Evolutionary conservation across 2,329 filamentous ascomycete genomes (phyloP).

Genomic region (Claviceps purpurea): DNA sequence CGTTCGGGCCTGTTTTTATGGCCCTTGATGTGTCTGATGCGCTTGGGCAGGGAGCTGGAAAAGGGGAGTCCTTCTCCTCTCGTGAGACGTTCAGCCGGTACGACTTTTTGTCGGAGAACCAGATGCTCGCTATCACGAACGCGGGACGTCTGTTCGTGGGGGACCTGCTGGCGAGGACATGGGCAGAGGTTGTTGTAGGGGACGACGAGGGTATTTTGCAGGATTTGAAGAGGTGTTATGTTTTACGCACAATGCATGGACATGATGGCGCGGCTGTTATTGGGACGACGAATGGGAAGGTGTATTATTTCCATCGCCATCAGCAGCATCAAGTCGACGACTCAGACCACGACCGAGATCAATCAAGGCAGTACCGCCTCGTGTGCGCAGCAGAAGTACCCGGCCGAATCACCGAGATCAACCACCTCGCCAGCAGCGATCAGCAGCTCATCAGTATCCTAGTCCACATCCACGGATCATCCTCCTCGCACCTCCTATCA

Average conservation of each 20-base stretch:
- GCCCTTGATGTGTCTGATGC: slow-evolving; percentile 22
- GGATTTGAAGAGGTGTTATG: slow-evolving; percentile 33
- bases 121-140: slow-evolving; percentile 44
- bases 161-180: slow-evolving; percentile 20
- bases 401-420: slow-evolving; percentile 39
- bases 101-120: slow-evolving; percentile 41
- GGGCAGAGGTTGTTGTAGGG: slow-evolving; percentile 27
- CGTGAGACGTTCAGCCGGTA: slow-evolving; percentile 45
- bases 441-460: slow-evolving; percentile 21
- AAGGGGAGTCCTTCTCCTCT: slow-evolving; percentile 6
- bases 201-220: slow-evolving; percentile 15
- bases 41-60: slow-evolving; percentile 6
- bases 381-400: slow-evolving; percentile 24
- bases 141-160: slow-evolving; percentile 45
- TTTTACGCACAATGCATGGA: slow-evolving; percentile 26
- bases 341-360: not conserved
- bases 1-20: slow-evolving; percentile 5
- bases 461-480: slow-evolving; percentile 32
- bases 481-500: slow-evolving; percentile 29
- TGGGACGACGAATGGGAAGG: slow-evolving; percentile 33
- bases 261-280: slow-evolving; percentile 29
- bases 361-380: slow-evolving; percentile 7
- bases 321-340: too few relatives aligned
- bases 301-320: slow-evolving; percentile 29
- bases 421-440: slow-evolving; percentile 19